phyloP scores from a whole-genome alignment of 371 early-diverging fungal species.

The Umbelopsis sp. region DNA sequence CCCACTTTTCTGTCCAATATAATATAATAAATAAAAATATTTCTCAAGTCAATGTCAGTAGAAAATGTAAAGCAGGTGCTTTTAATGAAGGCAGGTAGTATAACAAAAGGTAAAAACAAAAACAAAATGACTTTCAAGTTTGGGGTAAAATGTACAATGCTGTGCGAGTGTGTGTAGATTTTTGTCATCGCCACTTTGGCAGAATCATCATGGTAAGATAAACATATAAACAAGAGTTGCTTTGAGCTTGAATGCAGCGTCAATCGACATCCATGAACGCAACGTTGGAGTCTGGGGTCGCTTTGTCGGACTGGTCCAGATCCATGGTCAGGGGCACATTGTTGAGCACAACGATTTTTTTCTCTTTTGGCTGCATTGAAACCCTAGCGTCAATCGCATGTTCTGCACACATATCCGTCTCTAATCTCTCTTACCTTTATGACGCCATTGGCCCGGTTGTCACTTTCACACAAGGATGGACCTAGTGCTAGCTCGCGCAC shows the following conservation, averaged over 20 bases:
- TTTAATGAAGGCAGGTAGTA: no score
- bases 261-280: constrained; percentile 6
- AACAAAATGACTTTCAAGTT: not conserved
- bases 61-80: no score
- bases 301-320: not conserved
- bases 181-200: no score
- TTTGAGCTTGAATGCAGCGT: not conserved
- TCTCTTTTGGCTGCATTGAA: not conserved
- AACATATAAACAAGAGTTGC: not conserved
- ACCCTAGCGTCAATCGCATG: not conserved
- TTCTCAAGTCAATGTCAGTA: no score
- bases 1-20: no score
- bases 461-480: not conserved
- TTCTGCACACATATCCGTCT: no score
- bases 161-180: not conserved
- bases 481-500: constrained; percentile 3
- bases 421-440: no score
- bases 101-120: no score
- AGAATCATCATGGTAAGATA: not conserved
- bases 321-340: not conserved
- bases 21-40: no score
- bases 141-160: not conserved
- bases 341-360: constrained; percentile 1
- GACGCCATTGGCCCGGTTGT: no score
- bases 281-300: not conserved